Base-by-base conservation (phyloP, 768 basidiomycete species). In the Plicaturopsis crispa region DNA sequence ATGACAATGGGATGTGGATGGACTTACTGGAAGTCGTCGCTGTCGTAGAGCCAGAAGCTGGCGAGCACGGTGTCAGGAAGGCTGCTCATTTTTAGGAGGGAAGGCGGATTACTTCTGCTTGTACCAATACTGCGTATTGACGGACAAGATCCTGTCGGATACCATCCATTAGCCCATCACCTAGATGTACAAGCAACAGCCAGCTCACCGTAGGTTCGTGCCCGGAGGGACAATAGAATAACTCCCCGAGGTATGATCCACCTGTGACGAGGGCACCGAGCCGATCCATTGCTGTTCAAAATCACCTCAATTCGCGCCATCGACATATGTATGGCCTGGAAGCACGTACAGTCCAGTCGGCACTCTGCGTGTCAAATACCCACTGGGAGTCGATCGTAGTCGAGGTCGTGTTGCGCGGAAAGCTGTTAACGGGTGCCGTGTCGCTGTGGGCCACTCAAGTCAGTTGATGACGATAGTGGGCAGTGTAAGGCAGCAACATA, bases 51-150 rank as follows among this genome's bases (percentile, higher is more conserved):
- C 71, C 74, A 80, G 48, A 76, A 75, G 54, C 75, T 76, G 30
- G 12, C n/a, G 5, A 20, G 5, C 12, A 35, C 24, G 11, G 16
- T 31, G 21, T 7, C 23, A 20, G 11, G n/a, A 3, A 22, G 4
- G 17, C 16, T 33, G 10, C 21, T 12, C 12, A 19, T 22, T 12
- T 28, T 8, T 31, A n/a, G 26, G n/a, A 24, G 22, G 13, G 22
- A 6, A 6, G 10, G 26, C 17, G 5, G 40, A 63, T 43, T 45
- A 74, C 76, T 75, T 78, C 48, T 61, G 60, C 45, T 70, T 75
- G 49, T 79, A 79, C 75, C 75, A 77, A 43, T 73, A 80, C 5
- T 72, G 65, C 6, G 73, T 72, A 43, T 79, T 80, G 41, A 80
- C 43, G 0, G 77, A 77, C 24, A 80, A 69, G 26, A 80, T 71